phyloP scores from a whole-genome alignment of 106 monocot genomes.

The Dactylorhiza incarnata region DNA sequence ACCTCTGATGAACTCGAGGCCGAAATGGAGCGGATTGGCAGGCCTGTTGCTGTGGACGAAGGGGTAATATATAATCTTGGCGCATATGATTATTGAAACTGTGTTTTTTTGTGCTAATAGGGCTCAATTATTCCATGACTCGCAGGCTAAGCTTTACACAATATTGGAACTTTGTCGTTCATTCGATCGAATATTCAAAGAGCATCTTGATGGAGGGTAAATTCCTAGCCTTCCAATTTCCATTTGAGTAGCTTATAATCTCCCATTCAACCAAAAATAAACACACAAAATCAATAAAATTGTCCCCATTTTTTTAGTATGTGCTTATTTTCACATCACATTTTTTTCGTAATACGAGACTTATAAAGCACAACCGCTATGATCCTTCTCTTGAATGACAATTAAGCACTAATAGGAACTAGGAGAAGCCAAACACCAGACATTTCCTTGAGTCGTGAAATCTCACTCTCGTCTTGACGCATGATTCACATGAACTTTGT shows the following conservation, averaged over 20 bases:
- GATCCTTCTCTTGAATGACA: no score
- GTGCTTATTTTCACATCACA: no score
- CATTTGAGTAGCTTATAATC: not conserved
- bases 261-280: not conserved
- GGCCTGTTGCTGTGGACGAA: constrained; percentile 55
- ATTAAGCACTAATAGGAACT: no score
- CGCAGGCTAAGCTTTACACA: constrained; percentile 70
- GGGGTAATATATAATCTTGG: constrained; percentile 36
- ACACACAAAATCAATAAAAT: no score
- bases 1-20: constrained; percentile 60
- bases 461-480: no score
- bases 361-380: no score
- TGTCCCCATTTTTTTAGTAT: no score
- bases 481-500: constrained; percentile 32
- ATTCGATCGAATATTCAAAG: constrained; percentile 49
- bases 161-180: constrained; percentile 61
- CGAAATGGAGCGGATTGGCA: constrained; percentile 60
- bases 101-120: not conserved
- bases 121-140: not conserved
- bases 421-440: no score
- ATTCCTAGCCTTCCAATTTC: not conserved
- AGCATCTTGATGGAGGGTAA: constrained; percentile 89
- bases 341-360: no score
- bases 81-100: not conserved
- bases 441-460: no score